phyloP scores from a whole-genome alignment of 176 grass and related monocot species.

The Guadua angustifolia region DNA sequence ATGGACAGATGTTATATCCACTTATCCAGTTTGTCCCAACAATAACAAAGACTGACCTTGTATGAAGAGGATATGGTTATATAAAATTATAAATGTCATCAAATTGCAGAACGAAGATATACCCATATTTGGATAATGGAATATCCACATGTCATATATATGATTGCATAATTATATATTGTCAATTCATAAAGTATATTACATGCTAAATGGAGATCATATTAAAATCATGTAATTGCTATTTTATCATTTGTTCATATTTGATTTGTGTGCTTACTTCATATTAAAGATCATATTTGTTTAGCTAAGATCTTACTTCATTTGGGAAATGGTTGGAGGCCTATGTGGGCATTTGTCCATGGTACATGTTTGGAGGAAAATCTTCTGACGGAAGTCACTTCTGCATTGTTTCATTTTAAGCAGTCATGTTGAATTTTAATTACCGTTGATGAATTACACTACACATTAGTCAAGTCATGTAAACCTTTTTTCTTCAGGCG shows the following conservation, averaged over 20 bases:
- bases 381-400: constrained; percentile 6
- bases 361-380: neutral
- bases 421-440: constrained; percentile 26
- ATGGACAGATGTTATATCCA: constrained; percentile 11
- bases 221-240: neutral
- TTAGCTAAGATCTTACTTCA: constrained; percentile 11
- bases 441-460: neutral
- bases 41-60: neutral
- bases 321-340: neutral
- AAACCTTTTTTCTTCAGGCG: constrained; percentile 37
- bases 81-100: neutral
- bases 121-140: neutral
- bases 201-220: neutral
- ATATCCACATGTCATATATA: neutral
- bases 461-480: neutral
- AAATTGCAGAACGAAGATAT: neutral
- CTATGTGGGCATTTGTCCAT: neutral
- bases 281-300: neutral
- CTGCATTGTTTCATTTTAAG: constrained; percentile 24
- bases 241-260: constrained; percentile 20
- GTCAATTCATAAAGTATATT: neutral
- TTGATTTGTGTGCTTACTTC: neutral
- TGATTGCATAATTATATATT: neutral
- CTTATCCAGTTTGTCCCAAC: constrained; percentile 7
- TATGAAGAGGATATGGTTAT: neutral